These are phyloP conservation scores for Carex parvula DNA, from an alignment of 176 grass and related monocot species.

Conservation along the genomic window DNA sequence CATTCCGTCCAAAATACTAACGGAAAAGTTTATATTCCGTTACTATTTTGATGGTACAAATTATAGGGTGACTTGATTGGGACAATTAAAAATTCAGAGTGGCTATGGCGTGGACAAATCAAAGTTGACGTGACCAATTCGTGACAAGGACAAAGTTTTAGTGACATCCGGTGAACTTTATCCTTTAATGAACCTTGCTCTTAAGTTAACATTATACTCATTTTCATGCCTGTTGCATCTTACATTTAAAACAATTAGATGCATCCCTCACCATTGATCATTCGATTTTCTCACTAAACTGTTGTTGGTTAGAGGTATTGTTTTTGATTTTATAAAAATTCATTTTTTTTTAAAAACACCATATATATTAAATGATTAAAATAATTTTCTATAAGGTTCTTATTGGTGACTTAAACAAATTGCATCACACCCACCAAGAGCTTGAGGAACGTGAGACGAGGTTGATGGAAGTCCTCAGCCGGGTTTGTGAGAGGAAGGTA, in stretches of 20 bases:
- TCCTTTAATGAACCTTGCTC: not conserved
- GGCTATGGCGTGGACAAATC: too few relatives aligned
- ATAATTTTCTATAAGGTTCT: not conserved
- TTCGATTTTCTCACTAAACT: not conserved
- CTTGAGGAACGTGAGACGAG: not conserved
- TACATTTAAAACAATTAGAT: not conserved
- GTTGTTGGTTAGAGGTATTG: not conserved
- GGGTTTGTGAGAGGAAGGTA: conserved; percentile 12
- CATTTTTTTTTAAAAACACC: not conserved
- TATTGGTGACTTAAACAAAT: not conserved
- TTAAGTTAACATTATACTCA: not conserved
- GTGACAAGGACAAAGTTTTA: too few relatives aligned
- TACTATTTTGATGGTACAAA: too few relatives aligned
- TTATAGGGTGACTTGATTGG: too few relatives aligned
- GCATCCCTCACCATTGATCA: not conserved
- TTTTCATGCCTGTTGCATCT: not conserved
- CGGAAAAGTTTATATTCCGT: too few relatives aligned
- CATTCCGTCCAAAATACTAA: too few relatives aligned
- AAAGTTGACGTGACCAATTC: too few relatives aligned
- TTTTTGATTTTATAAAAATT: not conserved
- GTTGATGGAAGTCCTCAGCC: not conserved
- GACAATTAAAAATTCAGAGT: too few relatives aligned
- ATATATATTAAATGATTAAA: not conserved
- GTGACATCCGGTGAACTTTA: too few relatives aligned
- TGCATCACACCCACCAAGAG: not conserved